Percentiles rank a stretch among this genome's conserved stretches.
These are phyloP conservation scores for Penicillium riverlandense DNA, from an alignment of 495 filamentous ascomycete species.

Conservation along the genomic window DNA sequence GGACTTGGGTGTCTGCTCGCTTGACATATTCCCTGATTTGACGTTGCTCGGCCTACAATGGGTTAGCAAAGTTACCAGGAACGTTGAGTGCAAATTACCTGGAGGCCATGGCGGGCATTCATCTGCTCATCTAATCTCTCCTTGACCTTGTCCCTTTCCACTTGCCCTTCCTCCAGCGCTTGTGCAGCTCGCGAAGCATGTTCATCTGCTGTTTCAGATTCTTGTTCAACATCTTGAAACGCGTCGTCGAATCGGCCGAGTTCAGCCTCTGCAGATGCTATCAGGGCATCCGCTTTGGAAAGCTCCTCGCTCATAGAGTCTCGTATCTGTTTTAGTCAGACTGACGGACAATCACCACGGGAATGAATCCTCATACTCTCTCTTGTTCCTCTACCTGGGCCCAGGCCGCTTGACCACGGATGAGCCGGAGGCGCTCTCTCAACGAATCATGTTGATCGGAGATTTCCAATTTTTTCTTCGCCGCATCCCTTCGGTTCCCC, in stretches of 20 bases:
- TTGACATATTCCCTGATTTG: conserved; percentile 40
- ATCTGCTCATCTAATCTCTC: conserved; percentile 30
- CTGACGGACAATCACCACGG: neutral
- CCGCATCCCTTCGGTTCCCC: conserved; percentile 36
- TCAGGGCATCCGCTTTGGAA: conserved; percentile 26
- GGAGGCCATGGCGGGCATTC: conserved; percentile 34
- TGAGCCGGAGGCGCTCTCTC: conserved; percentile 40
- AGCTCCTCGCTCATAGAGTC: conserved; percentile 26
- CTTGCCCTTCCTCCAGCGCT: conserved; percentile 36
- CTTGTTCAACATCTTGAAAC: conserved; percentile 38
- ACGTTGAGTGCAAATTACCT: conserved; percentile 25
- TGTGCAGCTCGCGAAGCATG: conserved; percentile 45
- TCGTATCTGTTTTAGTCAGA: conserved; percentile 22
- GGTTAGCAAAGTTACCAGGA: conserved; percentile 6
- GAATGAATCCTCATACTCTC: conserved; percentile 16
- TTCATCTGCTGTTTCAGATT: conserved; percentile 46
- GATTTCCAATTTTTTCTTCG: conserved; percentile 45
- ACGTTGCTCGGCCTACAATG: conserved; percentile 42
- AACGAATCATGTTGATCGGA: conserved; percentile 52
- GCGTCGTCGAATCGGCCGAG: conserved; percentile 29
- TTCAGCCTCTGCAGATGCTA: conserved; percentile 33
- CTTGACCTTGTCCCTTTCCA: conserved; percentile 35
- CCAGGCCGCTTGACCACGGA: conserved; percentile 63
- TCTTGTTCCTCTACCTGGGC: conserved; percentile 58
- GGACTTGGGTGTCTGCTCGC: conserved; percentile 32